Evolutionary conservation across 192 early-diverging fungal genomes (phyloP).

Genomic region (Coemansia sp.): DNA sequence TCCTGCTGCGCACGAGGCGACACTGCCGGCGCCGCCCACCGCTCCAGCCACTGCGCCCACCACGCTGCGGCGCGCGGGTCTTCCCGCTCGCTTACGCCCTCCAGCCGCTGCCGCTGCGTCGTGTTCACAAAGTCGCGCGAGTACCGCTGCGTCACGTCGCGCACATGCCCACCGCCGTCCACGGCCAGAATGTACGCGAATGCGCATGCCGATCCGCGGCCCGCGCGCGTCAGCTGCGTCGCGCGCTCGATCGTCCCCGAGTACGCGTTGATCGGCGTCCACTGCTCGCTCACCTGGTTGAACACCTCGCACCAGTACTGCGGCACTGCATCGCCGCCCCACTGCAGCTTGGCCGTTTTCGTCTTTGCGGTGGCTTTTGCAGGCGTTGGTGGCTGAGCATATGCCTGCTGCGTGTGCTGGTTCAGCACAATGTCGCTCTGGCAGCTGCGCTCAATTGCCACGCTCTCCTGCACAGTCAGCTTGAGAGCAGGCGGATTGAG

Average conservation of each 20-base stretch:
- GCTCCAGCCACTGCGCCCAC: conserved; percentile 43
- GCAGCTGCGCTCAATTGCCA: conserved; percentile 12
- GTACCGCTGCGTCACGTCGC: conserved; percentile 46
- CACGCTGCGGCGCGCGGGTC: conserved; percentile 30
- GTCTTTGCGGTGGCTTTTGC: neutral
- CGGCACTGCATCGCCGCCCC: conserved; percentile 14
- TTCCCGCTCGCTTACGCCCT: conserved; percentile 9
- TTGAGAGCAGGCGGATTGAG: conserved; percentile 28
- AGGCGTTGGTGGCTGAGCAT: neutral
- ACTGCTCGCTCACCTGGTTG: conserved; percentile 45
- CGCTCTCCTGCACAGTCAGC: conserved; percentile 36
- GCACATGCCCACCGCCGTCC: conserved; percentile 12
- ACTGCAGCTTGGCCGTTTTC: neutral
- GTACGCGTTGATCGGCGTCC: conserved; percentile 53
- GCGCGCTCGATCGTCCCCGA: conserved; percentile 26
- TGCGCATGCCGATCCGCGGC: neutral
- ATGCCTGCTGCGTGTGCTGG: neutral
- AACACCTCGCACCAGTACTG: conserved; percentile 71
- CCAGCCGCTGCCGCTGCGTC: conserved; percentile 46
- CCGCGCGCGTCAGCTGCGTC: conserved; percentile 1
- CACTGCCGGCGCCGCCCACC: conserved; percentile 17
- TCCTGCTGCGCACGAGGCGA: conserved; percentile 45
- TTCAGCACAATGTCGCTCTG: neutral
- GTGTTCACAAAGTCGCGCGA: conserved; percentile 34
- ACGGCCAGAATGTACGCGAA: conserved; percentile 28